Conservation (phyloP, 306 rosid species). For the Trifolium dubium region DNA sequence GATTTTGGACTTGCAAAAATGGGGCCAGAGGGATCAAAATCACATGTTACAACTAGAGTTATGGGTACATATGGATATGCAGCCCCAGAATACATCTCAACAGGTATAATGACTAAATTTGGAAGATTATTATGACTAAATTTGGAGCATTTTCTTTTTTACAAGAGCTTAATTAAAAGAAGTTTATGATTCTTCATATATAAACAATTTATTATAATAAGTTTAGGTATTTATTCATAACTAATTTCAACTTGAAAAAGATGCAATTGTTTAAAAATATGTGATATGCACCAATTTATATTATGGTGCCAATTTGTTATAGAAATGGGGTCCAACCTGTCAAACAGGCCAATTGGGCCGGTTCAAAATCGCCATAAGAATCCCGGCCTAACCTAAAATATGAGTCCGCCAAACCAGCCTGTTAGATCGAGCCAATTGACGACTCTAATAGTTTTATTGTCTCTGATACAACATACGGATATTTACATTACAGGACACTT, state of each 20-base stretch:
- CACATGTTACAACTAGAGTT: slow-evolving; percentile 93
- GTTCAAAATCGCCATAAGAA: not conserved
- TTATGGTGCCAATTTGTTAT: no score
- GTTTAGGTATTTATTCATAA: no score
- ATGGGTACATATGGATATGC: slow-evolving; percentile 99
- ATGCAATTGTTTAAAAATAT: not conserved
- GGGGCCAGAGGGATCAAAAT: slow-evolving; percentile 96
- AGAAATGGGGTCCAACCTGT: not conserved
- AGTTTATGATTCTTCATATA: not conserved
- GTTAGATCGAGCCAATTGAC: not conserved
- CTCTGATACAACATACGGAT: not conserved
- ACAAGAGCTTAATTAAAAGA: no score
- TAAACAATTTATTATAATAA: no score
- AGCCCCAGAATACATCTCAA: slow-evolving; percentile 91
- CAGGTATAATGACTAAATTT: no score
- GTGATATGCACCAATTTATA: not conserved
- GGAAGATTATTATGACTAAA: no score
- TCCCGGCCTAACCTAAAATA: not conserved
- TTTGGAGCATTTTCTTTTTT: no score
- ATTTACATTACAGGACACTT: slow-evolving; percentile 69
- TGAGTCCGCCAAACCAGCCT: not conserved
- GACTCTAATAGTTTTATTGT: not conserved
- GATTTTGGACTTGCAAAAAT: slow-evolving; percentile 97
- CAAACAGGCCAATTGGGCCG: not conserved
- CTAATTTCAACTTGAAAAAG: not conserved